Base-by-base conservation (phyloP, 441 rosid genomes). In the Jatropha podagrica region DNA sequence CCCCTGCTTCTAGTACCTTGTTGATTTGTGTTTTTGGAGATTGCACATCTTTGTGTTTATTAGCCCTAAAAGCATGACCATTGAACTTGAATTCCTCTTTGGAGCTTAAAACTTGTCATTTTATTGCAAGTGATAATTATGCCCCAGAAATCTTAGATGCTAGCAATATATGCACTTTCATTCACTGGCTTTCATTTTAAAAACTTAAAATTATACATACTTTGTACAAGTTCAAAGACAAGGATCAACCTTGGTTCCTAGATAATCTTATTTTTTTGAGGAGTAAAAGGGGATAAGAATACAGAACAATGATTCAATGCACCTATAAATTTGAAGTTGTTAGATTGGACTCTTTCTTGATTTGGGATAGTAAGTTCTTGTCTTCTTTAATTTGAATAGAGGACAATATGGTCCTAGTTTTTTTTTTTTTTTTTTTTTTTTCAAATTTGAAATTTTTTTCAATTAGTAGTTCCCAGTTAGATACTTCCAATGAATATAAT, bases 1-100 rank as follows among this genome's bases (percentile, higher is more conserved):
- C 79, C 76, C 67, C 74, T 54, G 13, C 38, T 61, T 76, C 38
- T 46, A 15, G 64, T 48, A 7, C 61, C 68, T 54, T 46, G 55
- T 67, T 74, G 20, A 32, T 51, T 51, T 52, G 60, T 54, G 40
- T 41, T 68, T 54, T 68, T 12, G 14, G 66, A 66, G n/a, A 55
- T 48, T 49, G 5, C 63, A 38, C 73, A 42, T 58, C 27, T 72
- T 12, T 9, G 49, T 58, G 4, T 62, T 68, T 9, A 23, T 71
- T 27, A 66, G 71, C 40, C 26, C n/a, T 18, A 42, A 46, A 52
- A 37, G 37, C 14, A 7, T 58, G 62, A 55, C 38, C 42, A 8
- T 48, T 27, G 61, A 61, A 61, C 46, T 26, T 54, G 46, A 23
- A 18, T 60, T 65, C 15, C 62, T 74, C 54, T 15, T 20, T 12